Percentiles rank a stretch among this genome's conserved stretches.
Conservation (phyloP, 2,329 filamentous ascomycete species). For the Lachnellula cervina region DNA sequence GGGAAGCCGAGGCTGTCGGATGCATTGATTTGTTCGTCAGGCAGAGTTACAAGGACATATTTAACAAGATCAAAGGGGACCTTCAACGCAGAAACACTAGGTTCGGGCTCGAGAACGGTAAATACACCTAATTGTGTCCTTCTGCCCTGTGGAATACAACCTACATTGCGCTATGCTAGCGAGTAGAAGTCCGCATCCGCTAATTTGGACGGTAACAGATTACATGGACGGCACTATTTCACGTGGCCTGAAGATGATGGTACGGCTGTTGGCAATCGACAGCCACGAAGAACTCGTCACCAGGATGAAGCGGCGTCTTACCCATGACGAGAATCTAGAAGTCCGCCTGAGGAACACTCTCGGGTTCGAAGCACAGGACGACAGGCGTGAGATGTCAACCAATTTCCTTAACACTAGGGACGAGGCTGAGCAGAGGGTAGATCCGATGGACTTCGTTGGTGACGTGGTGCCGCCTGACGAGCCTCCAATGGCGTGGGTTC, state of each 20-base stretch:
- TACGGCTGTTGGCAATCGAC: background rate
- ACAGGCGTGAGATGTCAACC: slow-evolving; percentile 2
- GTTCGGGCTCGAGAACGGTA: background rate
- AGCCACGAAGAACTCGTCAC: slow-evolving; percentile 1
- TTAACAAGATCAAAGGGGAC: background rate
- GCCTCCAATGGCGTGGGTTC: slow-evolving; percentile 1
- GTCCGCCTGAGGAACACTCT: background rate
- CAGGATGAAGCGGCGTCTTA: background rate
- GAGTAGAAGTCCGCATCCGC: background rate
- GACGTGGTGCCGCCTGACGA: background rate
- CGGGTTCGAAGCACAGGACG: background rate
- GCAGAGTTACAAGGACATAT: background rate
- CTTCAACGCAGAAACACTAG: background rate
- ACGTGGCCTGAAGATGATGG: background rate
- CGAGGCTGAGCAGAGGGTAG: background rate
- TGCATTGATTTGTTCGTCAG: background rate
- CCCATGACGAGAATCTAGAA: background rate
- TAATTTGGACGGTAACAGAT: background rate
- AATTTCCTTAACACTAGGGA: slow-evolving; percentile 1
- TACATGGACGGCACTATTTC: slow-evolving; percentile 1
- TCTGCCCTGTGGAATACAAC: background rate
- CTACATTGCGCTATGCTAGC: background rate
- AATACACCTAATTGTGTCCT: background rate
- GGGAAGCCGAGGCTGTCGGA: slow-evolving; percentile 2
- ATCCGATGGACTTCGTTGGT: background rate